Evolutionary conservation across 306 rosid genomes (phyloP).

Genomic region (Psophocarpus tetragonolobus): DNA sequence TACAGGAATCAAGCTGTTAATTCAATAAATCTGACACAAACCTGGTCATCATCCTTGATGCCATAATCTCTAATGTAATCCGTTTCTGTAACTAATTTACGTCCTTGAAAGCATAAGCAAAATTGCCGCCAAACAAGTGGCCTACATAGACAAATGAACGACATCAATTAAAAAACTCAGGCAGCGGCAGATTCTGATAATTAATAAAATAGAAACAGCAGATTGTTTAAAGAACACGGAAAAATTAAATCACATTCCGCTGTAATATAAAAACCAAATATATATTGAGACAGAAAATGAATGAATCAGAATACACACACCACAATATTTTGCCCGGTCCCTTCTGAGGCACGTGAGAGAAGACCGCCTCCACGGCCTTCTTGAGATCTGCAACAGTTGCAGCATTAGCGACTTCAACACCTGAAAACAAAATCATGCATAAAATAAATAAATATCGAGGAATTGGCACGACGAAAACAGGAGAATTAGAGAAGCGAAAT

Average conservation of each 20-base stretch:
- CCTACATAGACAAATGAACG: slow-evolving; percentile 51
- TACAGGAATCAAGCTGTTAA: neutral
- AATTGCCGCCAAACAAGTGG: slow-evolving; percentile 85
- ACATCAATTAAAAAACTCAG: neutral
- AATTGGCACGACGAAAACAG: neutral
- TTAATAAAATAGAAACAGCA: neutral
- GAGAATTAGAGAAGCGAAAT: neutral
- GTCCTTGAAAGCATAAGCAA: slow-evolving; percentile 76
- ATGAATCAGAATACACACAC: slow-evolving; percentile 54
- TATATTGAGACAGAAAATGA: too few species aligned
- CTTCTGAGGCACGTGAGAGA: slow-evolving; percentile 67
- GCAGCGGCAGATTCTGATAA: slow-evolving; percentile 1
- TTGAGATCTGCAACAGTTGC: slow-evolving; percentile 75
- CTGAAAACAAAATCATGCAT: slow-evolving; percentile 47
- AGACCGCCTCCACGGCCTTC: slow-evolving; percentile 68
- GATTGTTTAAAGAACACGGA: neutral
- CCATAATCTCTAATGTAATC: slow-evolving; percentile 59
- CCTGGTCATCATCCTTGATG: slow-evolving; percentile 88
- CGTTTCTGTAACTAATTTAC: slow-evolving; percentile 57
- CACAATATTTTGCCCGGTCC: slow-evolving; percentile 82
- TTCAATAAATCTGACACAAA: slow-evolving; percentile 27
- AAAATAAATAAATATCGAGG: slow-evolving; percentile 25
- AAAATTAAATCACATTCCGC: neutral
- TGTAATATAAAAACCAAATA: too few species aligned
- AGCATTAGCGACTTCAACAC: slow-evolving; percentile 57